Conservation (phyloP, 2,329 filamentous ascomycete genomes). For the Aureobasidium mangrovei region DNA sequence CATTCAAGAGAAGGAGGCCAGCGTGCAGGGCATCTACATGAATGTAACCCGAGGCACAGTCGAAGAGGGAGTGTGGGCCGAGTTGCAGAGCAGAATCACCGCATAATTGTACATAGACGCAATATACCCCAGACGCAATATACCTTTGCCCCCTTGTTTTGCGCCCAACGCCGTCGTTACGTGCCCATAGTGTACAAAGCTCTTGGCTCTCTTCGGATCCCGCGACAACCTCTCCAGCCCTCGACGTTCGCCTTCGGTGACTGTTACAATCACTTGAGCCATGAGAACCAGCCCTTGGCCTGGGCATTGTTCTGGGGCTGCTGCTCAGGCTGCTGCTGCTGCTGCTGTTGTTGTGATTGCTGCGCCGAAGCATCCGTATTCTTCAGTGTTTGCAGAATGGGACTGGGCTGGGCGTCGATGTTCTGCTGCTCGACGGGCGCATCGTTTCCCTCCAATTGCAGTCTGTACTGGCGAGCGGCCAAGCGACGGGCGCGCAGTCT, state of each 20-base stretch:
- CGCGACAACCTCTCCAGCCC: background rate
- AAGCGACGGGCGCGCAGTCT: constrained; percentile 50
- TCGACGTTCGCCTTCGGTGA: background rate
- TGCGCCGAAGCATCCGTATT: background rate
- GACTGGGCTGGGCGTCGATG: background rate
- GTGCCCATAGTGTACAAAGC: constrained; percentile 2
- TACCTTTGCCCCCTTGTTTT: background rate
- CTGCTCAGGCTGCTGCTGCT: background rate
- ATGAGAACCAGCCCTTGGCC: constrained; percentile 16
- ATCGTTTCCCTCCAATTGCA: constrained; percentile 30
- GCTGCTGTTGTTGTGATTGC: background rate
- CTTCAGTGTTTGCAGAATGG: constrained; percentile 7
- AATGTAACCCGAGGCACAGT: constrained; percentile 46
- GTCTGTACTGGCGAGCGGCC: constrained; percentile 39
- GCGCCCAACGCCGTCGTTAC: background rate
- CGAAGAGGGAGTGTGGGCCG: constrained; percentile 31
- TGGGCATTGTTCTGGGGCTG: background rate
- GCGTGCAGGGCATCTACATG: constrained; percentile 70
- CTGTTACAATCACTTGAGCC: constrained; percentile 10
- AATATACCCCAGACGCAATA: constrained; percentile 16
- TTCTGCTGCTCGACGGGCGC: background rate
- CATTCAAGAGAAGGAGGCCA: constrained; percentile 55
- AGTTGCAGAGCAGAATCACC: constrained; percentile 29
- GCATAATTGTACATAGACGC: constrained; percentile 21
- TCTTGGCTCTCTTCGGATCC: background rate